Evolutionary conservation across 768 basidiomycete species (phyloP).

Genomic region (Kwoniella sp.): DNA sequence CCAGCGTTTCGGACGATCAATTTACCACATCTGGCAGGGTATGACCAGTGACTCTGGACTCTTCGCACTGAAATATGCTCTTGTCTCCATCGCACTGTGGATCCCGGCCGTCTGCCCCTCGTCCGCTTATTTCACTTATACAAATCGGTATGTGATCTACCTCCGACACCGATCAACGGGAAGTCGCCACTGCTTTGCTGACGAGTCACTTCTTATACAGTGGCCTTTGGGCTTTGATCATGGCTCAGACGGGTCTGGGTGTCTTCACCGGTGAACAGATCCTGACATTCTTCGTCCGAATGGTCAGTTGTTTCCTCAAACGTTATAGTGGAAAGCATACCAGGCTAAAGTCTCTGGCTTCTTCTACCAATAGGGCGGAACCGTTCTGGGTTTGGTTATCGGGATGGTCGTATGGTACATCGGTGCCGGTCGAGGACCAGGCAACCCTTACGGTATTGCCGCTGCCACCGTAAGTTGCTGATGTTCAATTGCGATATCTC

Average conservation of each 20-base stretch:
- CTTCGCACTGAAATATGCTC: slow-evolving; percentile 63
- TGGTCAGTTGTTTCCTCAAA: slow-evolving; percentile 56
- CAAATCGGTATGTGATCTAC: slow-evolving; percentile 18
- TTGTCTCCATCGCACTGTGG: slow-evolving; percentile 63
- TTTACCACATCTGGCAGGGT: slow-evolving; percentile 59
- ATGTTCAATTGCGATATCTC: too few species aligned
- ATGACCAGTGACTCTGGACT: slow-evolving; percentile 59
- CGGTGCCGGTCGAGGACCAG: slow-evolving; percentile 59
- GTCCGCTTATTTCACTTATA: slow-evolving; percentile 57
- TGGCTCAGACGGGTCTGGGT: slow-evolving; percentile 66
- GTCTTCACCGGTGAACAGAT: slow-evolving; percentile 67
- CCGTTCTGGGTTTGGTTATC: slow-evolving; percentile 42
- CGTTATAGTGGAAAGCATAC: too few species aligned
- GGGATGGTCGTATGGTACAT: slow-evolving; percentile 56
- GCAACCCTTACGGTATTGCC: slow-evolving; percentile 64
- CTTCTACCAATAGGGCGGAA: slow-evolving; percentile 34
- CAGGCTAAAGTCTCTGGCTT: background rate
- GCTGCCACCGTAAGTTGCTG: slow-evolving; percentile 57
- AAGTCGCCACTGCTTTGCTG: background rate
- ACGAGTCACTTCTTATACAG: slow-evolving; percentile 50
- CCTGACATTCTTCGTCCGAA: slow-evolving; percentile 60
- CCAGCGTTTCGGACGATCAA: slow-evolving; percentile 57
- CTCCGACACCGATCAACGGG: too few species aligned
- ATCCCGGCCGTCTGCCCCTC: slow-evolving; percentile 59
- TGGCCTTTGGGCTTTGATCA: slow-evolving; percentile 65